Conservation (phyloP, 202 grass and related monocot genomes). For the Musa balbisiana region DNA sequence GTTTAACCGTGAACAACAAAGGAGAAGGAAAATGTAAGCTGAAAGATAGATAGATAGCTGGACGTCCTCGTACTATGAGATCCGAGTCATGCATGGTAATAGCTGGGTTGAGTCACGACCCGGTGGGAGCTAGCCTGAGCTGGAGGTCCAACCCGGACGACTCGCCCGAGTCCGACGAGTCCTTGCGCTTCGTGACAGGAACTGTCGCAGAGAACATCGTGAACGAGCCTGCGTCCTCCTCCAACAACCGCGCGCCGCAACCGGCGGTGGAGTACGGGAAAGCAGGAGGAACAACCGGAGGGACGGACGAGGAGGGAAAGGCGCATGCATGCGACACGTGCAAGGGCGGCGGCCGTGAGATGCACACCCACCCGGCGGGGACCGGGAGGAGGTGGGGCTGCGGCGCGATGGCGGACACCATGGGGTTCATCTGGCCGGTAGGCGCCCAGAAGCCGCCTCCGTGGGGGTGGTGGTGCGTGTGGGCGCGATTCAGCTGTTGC, state of each 20-base stretch:
- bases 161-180: conserved; percentile 21
- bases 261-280: background rate
- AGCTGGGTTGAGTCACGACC: conserved; percentile 21
- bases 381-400: conserved; percentile 4
- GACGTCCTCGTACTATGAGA: too few relatives aligned
- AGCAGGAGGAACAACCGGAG: background rate
- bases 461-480: conserved; percentile 8
- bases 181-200: conserved; percentile 4
- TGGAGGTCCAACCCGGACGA: conserved; percentile 37
- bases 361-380: conserved; percentile 47
- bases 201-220: background rate
- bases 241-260: background rate
- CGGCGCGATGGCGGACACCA: conserved; percentile 9
- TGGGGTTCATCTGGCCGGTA: background rate
- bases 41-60: too few relatives aligned
- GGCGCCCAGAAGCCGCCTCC: conserved; percentile 3
- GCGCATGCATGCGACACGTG: background rate
- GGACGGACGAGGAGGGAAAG: too few relatives aligned
- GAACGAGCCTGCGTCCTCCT: background rate
- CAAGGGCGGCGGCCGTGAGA: conserved; percentile 22
- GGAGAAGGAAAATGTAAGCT: too few relatives aligned
- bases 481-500: conserved; percentile 47
- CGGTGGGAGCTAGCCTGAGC: conserved; percentile 59
- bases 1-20: too few relatives aligned
- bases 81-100: too few relatives aligned